Conservation (phyloP, 164 flowering plant genomes). For the Vitis rupestris region DNA sequence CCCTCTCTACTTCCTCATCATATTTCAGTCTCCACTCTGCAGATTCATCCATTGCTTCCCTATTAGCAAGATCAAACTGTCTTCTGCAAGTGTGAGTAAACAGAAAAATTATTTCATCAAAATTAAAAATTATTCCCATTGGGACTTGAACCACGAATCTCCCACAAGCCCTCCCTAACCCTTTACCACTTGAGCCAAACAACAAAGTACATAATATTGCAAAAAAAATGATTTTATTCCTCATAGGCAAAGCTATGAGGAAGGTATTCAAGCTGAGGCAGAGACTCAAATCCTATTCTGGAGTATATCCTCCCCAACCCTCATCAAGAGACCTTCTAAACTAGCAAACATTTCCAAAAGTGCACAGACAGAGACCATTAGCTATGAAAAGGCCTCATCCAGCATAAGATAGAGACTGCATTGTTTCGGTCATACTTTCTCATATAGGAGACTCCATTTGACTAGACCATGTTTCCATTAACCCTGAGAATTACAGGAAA, state of each 20-base stretch:
- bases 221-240: too few relatives aligned
- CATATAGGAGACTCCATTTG: not conserved
- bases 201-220: too few relatives aligned
- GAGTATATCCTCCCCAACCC: too few relatives aligned
- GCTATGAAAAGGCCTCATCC: not conserved
- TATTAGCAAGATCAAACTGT: constrained; percentile 86
- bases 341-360: too few relatives aligned
- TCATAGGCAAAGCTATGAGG: too few relatives aligned
- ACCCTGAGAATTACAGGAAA: not conserved
- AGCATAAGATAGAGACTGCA: not conserved
- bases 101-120: not conserved
- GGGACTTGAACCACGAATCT: not conserved
- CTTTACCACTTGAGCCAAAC: too few relatives aligned
- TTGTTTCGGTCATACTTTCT: not conserved
- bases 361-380: too few relatives aligned
- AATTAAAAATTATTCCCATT: not conserved
- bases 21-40: constrained; percentile 90
- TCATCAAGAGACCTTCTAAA: too few relatives aligned
- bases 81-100: constrained; percentile 38
- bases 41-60: constrained; percentile 96
- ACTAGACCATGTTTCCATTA: not conserved
- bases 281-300: too few relatives aligned
- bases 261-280: too few relatives aligned
- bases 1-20: constrained; percentile 62
- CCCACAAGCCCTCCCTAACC: not conserved